Evolutionary conservation across 352 stramenopile species (phyloP), one percentile per base, ranked within the genome.

Genomic region (Phytophthora nicotianae): DNA sequence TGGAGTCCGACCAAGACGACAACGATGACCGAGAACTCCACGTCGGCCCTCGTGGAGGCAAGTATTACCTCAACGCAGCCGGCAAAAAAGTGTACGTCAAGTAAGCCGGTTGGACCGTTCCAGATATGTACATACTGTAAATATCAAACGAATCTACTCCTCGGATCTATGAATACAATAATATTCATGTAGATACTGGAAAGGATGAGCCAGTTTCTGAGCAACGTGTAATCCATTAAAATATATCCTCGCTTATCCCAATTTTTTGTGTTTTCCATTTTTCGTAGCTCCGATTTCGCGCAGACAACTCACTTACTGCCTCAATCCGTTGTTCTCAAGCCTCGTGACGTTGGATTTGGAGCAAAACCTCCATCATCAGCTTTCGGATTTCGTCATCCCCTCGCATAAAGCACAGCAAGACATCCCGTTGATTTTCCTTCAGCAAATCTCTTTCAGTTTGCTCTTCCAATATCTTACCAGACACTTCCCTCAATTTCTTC

Each of bases 61-160:
- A 62, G 47, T 75, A 75, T 24, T 72, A 64, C 17, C 23, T 75
- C 10, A 75, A 75, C 20, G 26, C 27, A 26, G 27, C 41, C 6
- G 68, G 68, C 17, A 75, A 72, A 26, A 75, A 75, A 53, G 54
- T 69, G 24, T 75, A 75, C 32, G 52, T 61, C 13, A 68, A 72
- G 33, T 68, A 58, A 64, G 35, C 14, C 8, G 29, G n/a, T 20
- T 20, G 43, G 41, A 17, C 23, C n/a, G 20, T 24, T 45, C n/a
- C 40, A 47, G 27, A 33, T 33, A 13, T 33, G 27, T 33, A 16
- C 1, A 38, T 17, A 38, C 32, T 38, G 13, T 35, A 35, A 9
- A 9, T 35, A 35, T 35, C 2, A 8, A 0, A 32, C 29, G 7
- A 13, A 35, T 14, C 3, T 35, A 35, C 10, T 35, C 7, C 29